These are phyloP conservation scores for Scleromitrula shiraiana DNA, from an alignment of 2,329 filamentous ascomycete species.

Conservation along the genomic window DNA sequence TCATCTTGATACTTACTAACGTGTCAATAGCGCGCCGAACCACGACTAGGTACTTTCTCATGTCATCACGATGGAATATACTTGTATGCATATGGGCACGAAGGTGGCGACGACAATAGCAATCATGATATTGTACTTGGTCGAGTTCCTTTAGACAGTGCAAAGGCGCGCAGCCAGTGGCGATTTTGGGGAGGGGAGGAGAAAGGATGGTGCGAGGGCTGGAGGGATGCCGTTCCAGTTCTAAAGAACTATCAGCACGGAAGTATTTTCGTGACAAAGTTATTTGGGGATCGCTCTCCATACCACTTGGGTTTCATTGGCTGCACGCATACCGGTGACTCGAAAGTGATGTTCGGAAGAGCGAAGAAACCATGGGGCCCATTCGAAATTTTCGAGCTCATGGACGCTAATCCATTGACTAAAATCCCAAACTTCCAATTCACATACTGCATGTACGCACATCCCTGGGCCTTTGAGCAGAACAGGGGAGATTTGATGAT, in stretches of 20 bases:
- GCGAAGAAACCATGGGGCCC: slow-evolving; percentile 15
- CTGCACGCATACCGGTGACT: slow-evolving; percentile 12
- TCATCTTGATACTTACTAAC: not conserved
- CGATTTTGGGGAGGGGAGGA: slow-evolving; percentile 12
- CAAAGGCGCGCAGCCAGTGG: slow-evolving; percentile 4
- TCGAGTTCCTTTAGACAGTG: slow-evolving; percentile 4
- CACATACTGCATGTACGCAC: slow-evolving; percentile 18
- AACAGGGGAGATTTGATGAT: slow-evolving; percentile 17
- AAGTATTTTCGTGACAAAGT: slow-evolving; percentile 15
- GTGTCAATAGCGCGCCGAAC: slow-evolving; percentile 8
- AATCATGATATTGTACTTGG: slow-evolving; percentile 15
- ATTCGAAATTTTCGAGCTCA: slow-evolving; percentile 11
- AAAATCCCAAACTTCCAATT: slow-evolving; percentile 5
- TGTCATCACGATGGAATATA: slow-evolving; percentile 7
- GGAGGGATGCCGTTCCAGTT: slow-evolving; percentile 6
- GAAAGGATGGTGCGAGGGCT: slow-evolving; percentile 7
- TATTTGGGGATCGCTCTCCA: slow-evolving; percentile 14
- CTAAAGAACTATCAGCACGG: slow-evolving; percentile 16
- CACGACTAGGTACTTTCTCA: slow-evolving; percentile 15
- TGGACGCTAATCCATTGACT: slow-evolving; percentile 7
- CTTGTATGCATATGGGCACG: slow-evolving; percentile 17
- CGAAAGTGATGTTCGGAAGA: slow-evolving; percentile 15
- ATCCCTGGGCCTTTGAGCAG: slow-evolving; percentile 18
- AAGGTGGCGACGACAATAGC: slow-evolving; percentile 9
- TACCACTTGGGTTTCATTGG: slow-evolving; percentile 17